Percentiles rank a stretch among this genome's conserved stretches.
Evolutionary conservation across 1,284 basidiomycete genomes (phyloP).

Genomic region (Moesziomyces antarcticus): DNA sequence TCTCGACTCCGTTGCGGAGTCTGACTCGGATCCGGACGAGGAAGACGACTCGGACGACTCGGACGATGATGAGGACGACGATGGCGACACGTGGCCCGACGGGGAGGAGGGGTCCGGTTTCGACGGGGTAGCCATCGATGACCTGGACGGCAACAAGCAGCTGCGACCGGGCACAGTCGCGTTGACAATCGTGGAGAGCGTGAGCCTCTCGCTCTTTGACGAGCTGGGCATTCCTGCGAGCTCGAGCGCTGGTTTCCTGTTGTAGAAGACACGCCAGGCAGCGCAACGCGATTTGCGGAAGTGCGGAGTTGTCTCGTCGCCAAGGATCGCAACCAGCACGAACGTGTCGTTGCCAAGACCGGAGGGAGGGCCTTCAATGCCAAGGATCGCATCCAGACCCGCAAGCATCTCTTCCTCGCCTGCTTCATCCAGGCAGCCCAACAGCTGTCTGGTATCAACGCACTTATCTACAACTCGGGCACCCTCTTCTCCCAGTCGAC

Average conservation of each 20-base stretch:
- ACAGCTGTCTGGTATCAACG: conserved; percentile 76
- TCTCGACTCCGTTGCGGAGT: background rate
- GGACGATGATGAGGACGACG: background rate
- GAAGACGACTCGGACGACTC: background rate
- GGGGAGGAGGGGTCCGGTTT: background rate
- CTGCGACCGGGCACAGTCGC: background rate
- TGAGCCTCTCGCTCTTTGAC: background rate
- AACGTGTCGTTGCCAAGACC: conserved; percentile 44
- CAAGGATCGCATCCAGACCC: conserved; percentile 72
- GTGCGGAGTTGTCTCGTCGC: too few species aligned
- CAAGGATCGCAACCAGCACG: conserved; percentile 14
- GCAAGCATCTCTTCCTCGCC: conserved; percentile 74
- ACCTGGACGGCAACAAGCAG: background rate
- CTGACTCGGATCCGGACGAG: background rate
- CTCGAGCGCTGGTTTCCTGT: background rate
- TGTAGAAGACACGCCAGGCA: background rate
- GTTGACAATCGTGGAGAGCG: background rate
- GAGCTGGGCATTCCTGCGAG: background rate
- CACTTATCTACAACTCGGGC: conserved; percentile 74
- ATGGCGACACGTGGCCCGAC: background rate
- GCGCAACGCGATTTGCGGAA: background rate
- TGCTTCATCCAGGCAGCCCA: conserved; percentile 77
- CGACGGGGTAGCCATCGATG: too few species aligned
- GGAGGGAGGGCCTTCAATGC: too few species aligned
- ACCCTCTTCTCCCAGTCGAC: conserved; percentile 67